Conservation (phyloP, 139 green algal genomes). For the Nannochloris sp. region DNA sequence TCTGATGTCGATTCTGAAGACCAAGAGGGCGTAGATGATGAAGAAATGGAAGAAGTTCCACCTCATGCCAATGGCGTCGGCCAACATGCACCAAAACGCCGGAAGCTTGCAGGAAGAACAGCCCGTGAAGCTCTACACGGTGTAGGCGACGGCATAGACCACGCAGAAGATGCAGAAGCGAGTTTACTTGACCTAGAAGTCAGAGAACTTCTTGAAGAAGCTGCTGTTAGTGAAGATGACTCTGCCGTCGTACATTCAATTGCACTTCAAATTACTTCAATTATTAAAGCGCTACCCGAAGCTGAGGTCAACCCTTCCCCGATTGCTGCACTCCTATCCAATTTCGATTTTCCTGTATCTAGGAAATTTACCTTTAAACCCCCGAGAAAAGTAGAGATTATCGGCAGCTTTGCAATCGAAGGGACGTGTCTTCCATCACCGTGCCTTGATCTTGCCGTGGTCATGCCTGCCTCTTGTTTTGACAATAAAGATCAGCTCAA, state of each 20-base stretch:
- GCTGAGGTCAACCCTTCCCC: constrained; percentile 10
- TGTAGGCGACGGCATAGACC: constrained; percentile 8
- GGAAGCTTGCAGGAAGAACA: too few species aligned
- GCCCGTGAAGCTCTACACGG: neutral
- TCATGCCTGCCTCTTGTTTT: constrained; percentile 54
- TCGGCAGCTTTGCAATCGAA: constrained; percentile 36
- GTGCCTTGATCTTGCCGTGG: constrained; percentile 53
- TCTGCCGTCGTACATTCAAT: constrained; percentile 13
- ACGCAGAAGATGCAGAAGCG: constrained; percentile 19
- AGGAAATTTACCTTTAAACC: constrained; percentile 26
- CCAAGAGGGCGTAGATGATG: too few species aligned
- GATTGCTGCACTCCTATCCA: constrained; percentile 18
- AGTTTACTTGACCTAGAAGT: constrained; percentile 38
- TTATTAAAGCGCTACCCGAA: constrained; percentile 24
- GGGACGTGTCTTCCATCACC: constrained; percentile 1
- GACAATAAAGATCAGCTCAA: constrained; percentile 67
- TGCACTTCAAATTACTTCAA: constrained; percentile 11
- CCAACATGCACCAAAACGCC: too few species aligned
- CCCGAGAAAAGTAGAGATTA: constrained; percentile 9
- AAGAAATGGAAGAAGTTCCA: too few species aligned
- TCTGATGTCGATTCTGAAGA: too few species aligned
- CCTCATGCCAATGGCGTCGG: too few species aligned
- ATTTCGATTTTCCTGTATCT: neutral
- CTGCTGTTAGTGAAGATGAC: neutral
- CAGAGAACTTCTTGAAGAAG: constrained; percentile 31